Conservation (phyloP, 257 asterid genomes). For the Nicotiana otophora region DNA sequence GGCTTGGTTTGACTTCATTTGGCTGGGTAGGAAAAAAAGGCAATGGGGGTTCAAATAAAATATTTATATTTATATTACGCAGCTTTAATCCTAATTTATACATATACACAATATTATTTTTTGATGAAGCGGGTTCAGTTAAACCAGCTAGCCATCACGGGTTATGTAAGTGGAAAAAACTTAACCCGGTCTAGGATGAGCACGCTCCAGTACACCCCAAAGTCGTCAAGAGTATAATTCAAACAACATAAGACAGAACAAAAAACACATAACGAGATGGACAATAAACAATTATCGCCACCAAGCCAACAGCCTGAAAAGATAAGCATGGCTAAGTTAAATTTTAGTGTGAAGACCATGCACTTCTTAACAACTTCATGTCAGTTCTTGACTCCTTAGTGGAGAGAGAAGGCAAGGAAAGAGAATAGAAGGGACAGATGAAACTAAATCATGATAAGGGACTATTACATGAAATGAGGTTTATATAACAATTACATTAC, state of each 20-base stretch:
- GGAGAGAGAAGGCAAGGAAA: background rate
- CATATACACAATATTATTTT: too few relatives aligned
- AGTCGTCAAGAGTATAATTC: background rate
- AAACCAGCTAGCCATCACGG: too few relatives aligned
- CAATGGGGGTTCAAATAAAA: too few relatives aligned
- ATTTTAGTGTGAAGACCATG: background rate
- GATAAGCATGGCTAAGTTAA: background rate
- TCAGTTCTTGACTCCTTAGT: background rate
- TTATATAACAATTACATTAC: constrained; percentile 10
- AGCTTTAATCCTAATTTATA: too few relatives aligned
- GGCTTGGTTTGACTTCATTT: too few relatives aligned
- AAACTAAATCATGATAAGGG: background rate
- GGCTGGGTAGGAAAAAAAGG: too few relatives aligned
- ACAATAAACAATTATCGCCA: background rate
- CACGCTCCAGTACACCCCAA: background rate
- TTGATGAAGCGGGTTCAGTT: too few relatives aligned
- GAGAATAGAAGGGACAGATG: background rate
- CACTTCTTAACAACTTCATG: background rate
- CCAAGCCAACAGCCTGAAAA: background rate
- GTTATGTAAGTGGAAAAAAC: background rate
- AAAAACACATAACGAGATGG: background rate
- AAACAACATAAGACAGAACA: background rate
- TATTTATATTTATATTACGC: too few relatives aligned
- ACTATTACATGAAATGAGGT: constrained; percentile 2
- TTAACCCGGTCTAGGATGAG: background rate